These are phyloP conservation scores for Alternaria viburni DNA, from an alignment of 2,329 filamentous ascomycete genomes.

Conservation along the genomic window DNA sequence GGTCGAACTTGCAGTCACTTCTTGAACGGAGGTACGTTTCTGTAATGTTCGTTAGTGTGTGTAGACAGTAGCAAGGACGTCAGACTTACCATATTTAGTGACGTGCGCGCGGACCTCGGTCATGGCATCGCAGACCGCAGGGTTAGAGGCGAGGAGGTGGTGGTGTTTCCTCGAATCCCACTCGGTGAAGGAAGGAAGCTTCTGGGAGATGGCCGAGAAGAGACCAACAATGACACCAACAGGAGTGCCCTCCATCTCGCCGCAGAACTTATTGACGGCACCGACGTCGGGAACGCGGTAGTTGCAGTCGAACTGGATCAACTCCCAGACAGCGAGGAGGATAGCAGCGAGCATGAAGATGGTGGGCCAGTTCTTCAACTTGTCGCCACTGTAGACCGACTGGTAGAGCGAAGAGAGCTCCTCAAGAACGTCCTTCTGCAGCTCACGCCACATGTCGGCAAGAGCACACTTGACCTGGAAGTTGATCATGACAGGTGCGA, in stretches of 20 bases:
- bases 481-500: slow-evolving; percentile 98
- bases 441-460: slow-evolving; percentile 96
- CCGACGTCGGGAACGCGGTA: slow-evolving; percentile 87
- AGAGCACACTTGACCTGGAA: slow-evolving; percentile 98
- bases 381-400: slow-evolving; percentile 96
- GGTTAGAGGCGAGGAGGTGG: slow-evolving; percentile 87
- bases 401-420: slow-evolving; percentile 92
- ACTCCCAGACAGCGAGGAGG: slow-evolving; percentile 92
- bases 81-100: slow-evolving; percentile 82
- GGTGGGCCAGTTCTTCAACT: slow-evolving; percentile 98
- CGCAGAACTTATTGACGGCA: slow-evolving; percentile 92
- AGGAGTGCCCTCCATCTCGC: slow-evolving; percentile 93
- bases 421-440: slow-evolving; percentile 94
- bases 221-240: slow-evolving; percentile 96
- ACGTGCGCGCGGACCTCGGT: slow-evolving; percentile 94
- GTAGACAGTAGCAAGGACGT: slow-evolving; percentile 3
- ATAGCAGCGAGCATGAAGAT: slow-evolving; percentile 98
- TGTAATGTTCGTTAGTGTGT: slow-evolving; percentile 59
- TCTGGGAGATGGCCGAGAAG: slow-evolving; percentile 97
- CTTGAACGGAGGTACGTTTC: slow-evolving; percentile 86
- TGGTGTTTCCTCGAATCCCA: slow-evolving; percentile 95
- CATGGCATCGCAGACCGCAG: slow-evolving; percentile 92
- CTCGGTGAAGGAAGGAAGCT: slow-evolving; percentile 88
- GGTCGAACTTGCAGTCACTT: slow-evolving; percentile 81
- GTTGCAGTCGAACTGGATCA: slow-evolving; percentile 98